phyloP scores from a whole-genome alignment of 169 alveolate genomes.

The Plasmodium malariae region DNA sequence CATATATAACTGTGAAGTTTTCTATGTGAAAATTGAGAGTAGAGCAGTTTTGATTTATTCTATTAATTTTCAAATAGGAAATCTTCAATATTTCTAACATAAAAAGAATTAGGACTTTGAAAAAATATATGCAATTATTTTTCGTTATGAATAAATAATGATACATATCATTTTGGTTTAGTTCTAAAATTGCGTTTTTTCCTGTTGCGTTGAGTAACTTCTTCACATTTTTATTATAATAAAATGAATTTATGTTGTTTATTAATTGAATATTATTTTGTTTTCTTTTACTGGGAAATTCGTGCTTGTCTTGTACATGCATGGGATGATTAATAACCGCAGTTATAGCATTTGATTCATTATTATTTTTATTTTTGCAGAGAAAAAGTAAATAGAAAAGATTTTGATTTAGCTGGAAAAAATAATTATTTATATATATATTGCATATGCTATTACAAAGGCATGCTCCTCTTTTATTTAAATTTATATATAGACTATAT shows the following conservation, averaged over 20 bases:
- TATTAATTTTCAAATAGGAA: slow-evolving; percentile 26
- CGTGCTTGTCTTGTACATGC: background rate
- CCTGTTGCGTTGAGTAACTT: slow-evolving; percentile 2
- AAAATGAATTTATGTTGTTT: slow-evolving; percentile 41
- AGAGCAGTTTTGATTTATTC: slow-evolving; percentile 14
- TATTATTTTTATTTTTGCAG: background rate
- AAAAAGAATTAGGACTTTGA: slow-evolving; percentile 33
- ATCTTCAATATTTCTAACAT: slow-evolving; percentile 58
- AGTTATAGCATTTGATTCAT: background rate
- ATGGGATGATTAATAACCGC: background rate
- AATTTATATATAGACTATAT: slow-evolving; percentile 25
- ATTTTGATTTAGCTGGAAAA: slow-evolving; percentile 55
- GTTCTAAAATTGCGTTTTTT: background rate
- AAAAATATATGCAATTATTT: slow-evolving; percentile 59
- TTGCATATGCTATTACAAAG: slow-evolving; percentile 38
- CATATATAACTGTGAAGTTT: slow-evolving; percentile 46
- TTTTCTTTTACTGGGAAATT: background rate
- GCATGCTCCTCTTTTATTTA: slow-evolving; percentile 25
- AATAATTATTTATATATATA: slow-evolving; percentile 62
- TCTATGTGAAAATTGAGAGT: slow-evolving; percentile 37
- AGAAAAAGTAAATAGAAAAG: slow-evolving; percentile 39
- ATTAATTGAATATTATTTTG: background rate
- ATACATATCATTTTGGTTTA: slow-evolving; percentile 42
- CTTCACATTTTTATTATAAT: slow-evolving; percentile 17
- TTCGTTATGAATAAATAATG: slow-evolving; percentile 67